A percentile compares a stretch with the other conserved stretches of the same genome.
These are phyloP conservation scores for Globisporangium iwayamae DNA, from an alignment of 352 stramenopile species.

Conservation along the genomic window DNA sequence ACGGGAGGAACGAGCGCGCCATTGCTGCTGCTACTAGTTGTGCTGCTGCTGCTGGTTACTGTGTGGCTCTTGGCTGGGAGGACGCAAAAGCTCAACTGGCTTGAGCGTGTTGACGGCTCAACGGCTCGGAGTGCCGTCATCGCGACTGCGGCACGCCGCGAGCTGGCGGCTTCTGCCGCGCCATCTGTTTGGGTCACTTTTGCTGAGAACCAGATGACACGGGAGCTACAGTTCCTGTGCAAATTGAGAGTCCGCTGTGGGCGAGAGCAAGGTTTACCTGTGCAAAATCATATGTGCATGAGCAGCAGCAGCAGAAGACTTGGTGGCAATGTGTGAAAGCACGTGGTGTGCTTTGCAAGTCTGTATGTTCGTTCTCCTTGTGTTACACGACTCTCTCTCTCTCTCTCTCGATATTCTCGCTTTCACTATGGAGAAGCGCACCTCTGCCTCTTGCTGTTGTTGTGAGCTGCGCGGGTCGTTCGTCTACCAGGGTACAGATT, in stretches of 20 bases:
- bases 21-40: not conserved
- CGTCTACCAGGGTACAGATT: slow-evolving; percentile 29
- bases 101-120: no score
- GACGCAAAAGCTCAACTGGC: slow-evolving; percentile 2
- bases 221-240: no score
- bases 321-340: no score
- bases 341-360: no score
- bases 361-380: not conserved
- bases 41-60: not conserved
- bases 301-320: no score
- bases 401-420: not conserved
- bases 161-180: not conserved
- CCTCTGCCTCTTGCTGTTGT: not conserved
- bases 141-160: not conserved
- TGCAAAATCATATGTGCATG: no score
- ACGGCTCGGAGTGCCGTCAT: not conserved
- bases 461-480: slow-evolving; percentile 13
- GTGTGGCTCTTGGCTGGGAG: not conserved
- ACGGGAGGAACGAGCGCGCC: slow-evolving; percentile 1
- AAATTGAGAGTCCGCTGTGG: no score
- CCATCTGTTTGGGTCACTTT: not conserved
- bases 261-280: no score
- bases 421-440: not conserved
- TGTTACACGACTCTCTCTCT: not conserved
- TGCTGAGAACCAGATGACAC: not conserved